phyloP scores from a whole-genome alignment of 2,329 filamentous ascomycete genomes.

The Phialophora macrospora region DNA sequence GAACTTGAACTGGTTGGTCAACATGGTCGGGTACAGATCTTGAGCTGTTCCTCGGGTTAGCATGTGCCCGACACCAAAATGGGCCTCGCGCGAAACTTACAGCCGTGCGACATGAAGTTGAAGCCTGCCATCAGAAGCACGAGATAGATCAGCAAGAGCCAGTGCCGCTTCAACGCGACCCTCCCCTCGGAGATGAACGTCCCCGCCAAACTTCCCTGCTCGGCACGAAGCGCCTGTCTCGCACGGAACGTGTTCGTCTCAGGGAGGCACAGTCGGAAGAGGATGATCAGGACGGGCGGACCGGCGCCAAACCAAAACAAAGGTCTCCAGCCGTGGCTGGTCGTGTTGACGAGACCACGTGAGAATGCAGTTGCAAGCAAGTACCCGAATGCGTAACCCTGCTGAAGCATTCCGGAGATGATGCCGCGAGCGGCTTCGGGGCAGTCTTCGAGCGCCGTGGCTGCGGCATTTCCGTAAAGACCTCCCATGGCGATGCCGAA shows the following conservation, averaged over 20 bases:
- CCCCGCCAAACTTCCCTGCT: slow-evolving; percentile 64
- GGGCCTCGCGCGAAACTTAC: slow-evolving; percentile 2
- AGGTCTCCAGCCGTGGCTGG: slow-evolving; percentile 78
- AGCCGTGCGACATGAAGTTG: slow-evolving; percentile 71
- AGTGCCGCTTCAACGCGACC: slow-evolving; percentile 77
- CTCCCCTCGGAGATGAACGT: slow-evolving; percentile 78
- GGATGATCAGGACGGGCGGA: slow-evolving; percentile 78
- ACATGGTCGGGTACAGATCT: slow-evolving; percentile 66
- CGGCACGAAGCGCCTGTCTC: slow-evolving; percentile 66
- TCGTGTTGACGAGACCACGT: slow-evolving; percentile 65
- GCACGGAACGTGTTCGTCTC: slow-evolving; percentile 75
- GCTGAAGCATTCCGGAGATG: slow-evolving; percentile 66
- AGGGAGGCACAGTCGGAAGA: slow-evolving; percentile 75
- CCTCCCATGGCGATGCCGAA: slow-evolving; percentile 67
- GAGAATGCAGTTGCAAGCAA: slow-evolving; percentile 64
- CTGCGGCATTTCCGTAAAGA: slow-evolving; percentile 65
- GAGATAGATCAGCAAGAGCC: slow-evolving; percentile 78
- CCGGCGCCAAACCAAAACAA: slow-evolving; percentile 88
- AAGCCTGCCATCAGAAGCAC: slow-evolving; percentile 88
- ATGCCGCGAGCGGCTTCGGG: slow-evolving; percentile 63
- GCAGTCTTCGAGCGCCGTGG: slow-evolving; percentile 67
- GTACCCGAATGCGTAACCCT: slow-evolving; percentile 68
- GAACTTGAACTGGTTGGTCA: slow-evolving; percentile 63
- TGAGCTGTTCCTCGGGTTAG: slow-evolving; percentile 70
- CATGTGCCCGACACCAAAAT: slow-evolving; percentile 26